Base-by-base conservation (phyloP, 2,329 filamentous ascomycete genomes). In the Paecilomyces dactylethromorphus region DNA sequence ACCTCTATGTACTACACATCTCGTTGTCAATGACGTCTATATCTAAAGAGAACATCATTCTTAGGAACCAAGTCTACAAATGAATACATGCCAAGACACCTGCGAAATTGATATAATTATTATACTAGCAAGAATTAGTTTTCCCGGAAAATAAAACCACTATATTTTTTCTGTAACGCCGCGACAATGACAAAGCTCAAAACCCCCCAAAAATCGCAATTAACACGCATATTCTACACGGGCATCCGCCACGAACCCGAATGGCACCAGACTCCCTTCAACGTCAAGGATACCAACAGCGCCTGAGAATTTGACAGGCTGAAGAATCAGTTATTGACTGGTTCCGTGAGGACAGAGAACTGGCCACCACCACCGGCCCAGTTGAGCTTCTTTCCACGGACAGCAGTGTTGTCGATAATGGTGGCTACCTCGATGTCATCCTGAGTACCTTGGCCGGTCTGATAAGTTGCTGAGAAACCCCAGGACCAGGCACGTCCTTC, bases 331-430 rank as follows among this genome's bases (percentile, higher is more conserved):
- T 60, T 24, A 39, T 53, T 62, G 13, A 64, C 66, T 35, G 70
- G 66, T 51, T 68, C 73, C 2, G 75, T 76, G 55, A 78, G 70
- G 13, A 78, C 70, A 11, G 75, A 78, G 66, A 76, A 97, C 70
- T 97, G 92, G 4, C 92, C 92, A 64, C 93, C 92, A n/a, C 88
- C 88, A 51, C 90, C 90, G n/a, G 89, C 90, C 75, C 83, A 91
- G 33, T 86, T 81, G 51, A 97, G 81, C 73, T 87, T 86, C 76
- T 88, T 87, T 50, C 85, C 90, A 31, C 86, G 83, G 29, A 94
- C 84, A 50, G 91, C 92, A 12, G 87, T 89, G 78, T 96, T 96
- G 68, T 95, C 89, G 58, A 97, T 90, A 54, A 87, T 68, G 0
- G 89, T 94, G 0, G 92, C 91, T 24, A 84, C 81, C 65, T 88